Base-by-base conservation (phyloP, 352 stramenopile genomes). In the Vaucheria bursata region DNA sequence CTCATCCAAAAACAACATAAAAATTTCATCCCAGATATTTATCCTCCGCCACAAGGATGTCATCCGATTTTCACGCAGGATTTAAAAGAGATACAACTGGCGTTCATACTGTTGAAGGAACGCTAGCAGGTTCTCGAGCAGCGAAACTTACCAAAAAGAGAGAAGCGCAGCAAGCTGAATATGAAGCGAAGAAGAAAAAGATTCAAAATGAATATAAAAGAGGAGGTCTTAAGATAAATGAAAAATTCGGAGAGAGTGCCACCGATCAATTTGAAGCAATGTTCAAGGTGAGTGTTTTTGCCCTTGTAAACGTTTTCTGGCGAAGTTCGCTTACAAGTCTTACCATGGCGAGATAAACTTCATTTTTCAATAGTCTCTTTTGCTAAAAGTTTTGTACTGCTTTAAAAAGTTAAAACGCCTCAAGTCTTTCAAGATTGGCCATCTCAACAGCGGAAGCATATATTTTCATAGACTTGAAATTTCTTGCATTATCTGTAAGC, bases 21-120 rank as follows among this genome's bases (percentile, higher is more conserved):
- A n/a, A n/a, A n/a, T n/a, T n/a, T n/a, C n/a, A n/a, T n/a, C n/a
- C n/a, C n/a, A n/a, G n/a, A n/a, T n/a, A n/a, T n/a, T n/a, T n/a
- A n/a, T n/a, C n/a, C n/a, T n/a, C n/a, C n/a, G n/a, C n/a, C n/a
- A 59, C 45, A 59, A 25, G 45, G 31, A 72, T 72, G 65, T 72
- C 65, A 6, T 72, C 65, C 2, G 65, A 72, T 2, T 72, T 72
- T 72, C 65, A 72, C 31, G 36, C 78, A 1, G 77, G 77, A 34
- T 85, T 85, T 32, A 83, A 74, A 53, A 77, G 81, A 38, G 78
- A 73, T 12, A 73, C 69, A 8, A 85, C 94, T 0, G 94, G 94
- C 65, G 91, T 95, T 73, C 90, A 97, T 84, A 98, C 95, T 18
- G 92, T 98, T 37, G 95, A 98, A 87, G 95, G 95, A 8, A 97